Evolutionary conservation across 129 eudicot species (phyloP), one percentile per base, ranked within the genome.

Genomic region (Flaveria robusta): DNA sequence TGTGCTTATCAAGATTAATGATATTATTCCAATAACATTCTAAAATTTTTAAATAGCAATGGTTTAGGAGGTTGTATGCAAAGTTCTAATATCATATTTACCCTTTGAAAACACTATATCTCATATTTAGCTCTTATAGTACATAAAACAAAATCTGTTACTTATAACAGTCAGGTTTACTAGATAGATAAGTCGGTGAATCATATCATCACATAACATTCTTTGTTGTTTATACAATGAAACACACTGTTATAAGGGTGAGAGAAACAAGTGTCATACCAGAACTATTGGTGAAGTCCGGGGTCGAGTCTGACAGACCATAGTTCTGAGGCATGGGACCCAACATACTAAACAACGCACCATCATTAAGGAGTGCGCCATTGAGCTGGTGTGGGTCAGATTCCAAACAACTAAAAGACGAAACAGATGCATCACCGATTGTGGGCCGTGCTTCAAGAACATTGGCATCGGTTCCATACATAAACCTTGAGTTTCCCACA

Each of bases 371-470:
- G 13, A 88, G 82, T 5, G 89, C 11, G 29, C 84, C 94, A 60
- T 88, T 86, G n/a, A 87, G 49, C 46, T 87, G 90, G 29, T 86
- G 95, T 7, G 96, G 84, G 70, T 78, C 86, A 13, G 97, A 77
- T 60, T 87, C 97, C 70, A 85, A 85, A 79, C 87, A 74, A 73
- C 87, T 87, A 82, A 83, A 93, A 50, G 90, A 82, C 29, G 94
- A 77, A 71, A 85, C 85, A 59, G 92, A 79, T 59, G 88, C 84
- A 84, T 85, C 89, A 26, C 84, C 92, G 51, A 87, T 74, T 13
- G 85, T 54, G 56, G 87, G 74, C 37, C 85, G 95, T 34, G 84
- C 24, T 65, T 85, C 91, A 65, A 84, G 14, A 22, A 82, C 77
- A 74, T 77, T 85, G 42, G 75, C 82, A 66, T 83, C 89, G 23